Conservation (phyloP, 164 flowering plant genomes). For the Tetracentron sinense region DNA sequence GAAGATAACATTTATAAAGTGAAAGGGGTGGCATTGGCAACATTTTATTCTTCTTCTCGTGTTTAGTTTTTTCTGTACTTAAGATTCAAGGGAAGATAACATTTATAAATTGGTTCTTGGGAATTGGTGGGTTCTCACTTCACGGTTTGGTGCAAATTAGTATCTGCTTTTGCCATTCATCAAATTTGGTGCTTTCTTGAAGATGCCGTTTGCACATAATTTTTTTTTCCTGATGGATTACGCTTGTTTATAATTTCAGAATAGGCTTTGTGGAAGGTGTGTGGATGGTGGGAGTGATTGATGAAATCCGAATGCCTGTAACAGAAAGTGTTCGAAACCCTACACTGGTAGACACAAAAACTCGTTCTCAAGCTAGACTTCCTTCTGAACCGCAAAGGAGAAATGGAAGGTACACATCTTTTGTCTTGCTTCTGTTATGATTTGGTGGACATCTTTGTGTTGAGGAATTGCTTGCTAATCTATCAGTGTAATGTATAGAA, state of each 20-base stretch:
- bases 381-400: slow-evolving; percentile 79
- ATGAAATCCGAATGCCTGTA: slow-evolving; percentile 64
- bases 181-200: not conserved
- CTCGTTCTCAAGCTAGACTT: slow-evolving; percentile 52
- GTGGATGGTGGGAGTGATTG: slow-evolving; percentile 80
- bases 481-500: not conserved
- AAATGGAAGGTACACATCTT: slow-evolving; percentile 63
- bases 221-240: not conserved
- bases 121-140: not conserved
- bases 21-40: not conserved
- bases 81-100: too few relatives aligned
- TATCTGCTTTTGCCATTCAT: not conserved
- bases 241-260: slow-evolving; percentile 28
- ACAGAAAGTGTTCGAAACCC: slow-evolving; percentile 31
- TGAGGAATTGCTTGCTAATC: not conserved
- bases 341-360: slow-evolving; percentile 71
- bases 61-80: too few relatives aligned
- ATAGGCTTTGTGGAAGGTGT: slow-evolving; percentile 61
- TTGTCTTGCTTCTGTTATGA: not conserved
- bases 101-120: not conserved
- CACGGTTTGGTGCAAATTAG: not conserved
- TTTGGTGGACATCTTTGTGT: not conserved
- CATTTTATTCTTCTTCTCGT: not conserved
- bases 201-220: not conserved
- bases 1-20: not conserved